Base-by-base conservation (phyloP, 192 early-diverging fungal species). In the Podochytrium sp. region DNA sequence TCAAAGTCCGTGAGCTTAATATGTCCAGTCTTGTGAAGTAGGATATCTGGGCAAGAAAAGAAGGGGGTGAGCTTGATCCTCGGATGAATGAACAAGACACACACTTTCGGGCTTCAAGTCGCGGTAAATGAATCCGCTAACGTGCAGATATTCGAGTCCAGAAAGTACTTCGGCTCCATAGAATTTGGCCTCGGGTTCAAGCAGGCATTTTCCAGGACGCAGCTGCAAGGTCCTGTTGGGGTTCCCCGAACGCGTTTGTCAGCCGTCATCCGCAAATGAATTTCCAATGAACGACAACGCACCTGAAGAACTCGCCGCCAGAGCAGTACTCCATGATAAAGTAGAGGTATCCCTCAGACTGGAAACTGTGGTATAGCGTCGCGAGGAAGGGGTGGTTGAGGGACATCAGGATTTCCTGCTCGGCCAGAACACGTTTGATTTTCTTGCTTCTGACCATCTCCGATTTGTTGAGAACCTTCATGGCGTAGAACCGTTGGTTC, bases 1-100 rank as follows among this genome's bases (percentile, higher is more conserved):
- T 98, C 97, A 87, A 99, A 99, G 76, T 99, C 97, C 20, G 94
- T 93, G 69, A 99, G 86, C 95, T 96, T 98, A 73, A 99, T 98
- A 79, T 99, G 97, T 14, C 97, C 97, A 35, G 90, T 95, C 63
- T 93, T 88, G 78, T 97, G 96, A 56, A 98, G 80, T 33, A 98
- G 83, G 71, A 97, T 97, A 74, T 79, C 76, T 81, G 60, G n/a
- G n/a, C 37, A 52, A 59, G 60, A 73, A 7, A 2, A 37, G 37
- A 43, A 49, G n/a, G 12, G 12, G 12, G 47, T 49, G 12, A 49
- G 47, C 47, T 49, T 49, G 18, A 1, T 41, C 14, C 20, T 18
- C 2, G 27, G 1, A 18, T 0, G 12, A 18, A 42, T n/a, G 37
- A 61, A 73, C 63, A 6, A 3, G 43, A 10, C 16, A 83, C 89